Conservation (phyloP, 208 protist genomes). For the Borovskyia barvae region DNA sequence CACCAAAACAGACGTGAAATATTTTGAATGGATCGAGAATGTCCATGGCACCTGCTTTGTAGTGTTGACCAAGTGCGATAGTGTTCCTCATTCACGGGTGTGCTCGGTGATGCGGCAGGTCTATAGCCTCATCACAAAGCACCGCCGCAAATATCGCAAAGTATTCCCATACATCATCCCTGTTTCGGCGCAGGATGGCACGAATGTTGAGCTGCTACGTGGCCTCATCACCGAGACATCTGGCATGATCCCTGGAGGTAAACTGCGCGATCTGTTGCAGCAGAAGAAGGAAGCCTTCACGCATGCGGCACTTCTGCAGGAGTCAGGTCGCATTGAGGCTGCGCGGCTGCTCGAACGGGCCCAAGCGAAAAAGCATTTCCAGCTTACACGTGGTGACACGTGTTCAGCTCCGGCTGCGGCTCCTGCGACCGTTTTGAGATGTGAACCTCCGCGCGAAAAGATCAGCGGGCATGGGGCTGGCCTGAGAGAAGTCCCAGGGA, state of each 20-base stretch:
- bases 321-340: slow-evolving; percentile 50
- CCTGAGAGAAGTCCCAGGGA: too few species aligned
- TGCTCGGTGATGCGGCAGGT: slow-evolving; percentile 89
- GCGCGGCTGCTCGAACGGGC: slow-evolving; percentile 39
- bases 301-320: slow-evolving; percentile 46
- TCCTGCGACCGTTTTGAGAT: not conserved
- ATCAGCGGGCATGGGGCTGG: too few species aligned
- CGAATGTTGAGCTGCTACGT: slow-evolving; percentile 83
- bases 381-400: slow-evolving; percentile 1
- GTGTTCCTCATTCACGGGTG: slow-evolving; percentile 82
- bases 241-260: slow-evolving; percentile 81
- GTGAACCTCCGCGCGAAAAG: too few species aligned
- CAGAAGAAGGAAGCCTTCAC: slow-evolving; percentile 44
- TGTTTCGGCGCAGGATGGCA: slow-evolving; percentile 76
- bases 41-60: slow-evolving; percentile 87
- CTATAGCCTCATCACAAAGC: slow-evolving; percentile 81
- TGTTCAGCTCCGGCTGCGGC: not conserved
- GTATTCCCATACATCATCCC: slow-evolving; percentile 88
- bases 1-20: slow-evolving; percentile 86
- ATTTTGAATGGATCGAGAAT: slow-evolving; percentile 89
- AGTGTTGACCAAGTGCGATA: slow-evolving; percentile 90
- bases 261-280: slow-evolving; percentile 68
- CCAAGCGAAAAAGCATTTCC: slow-evolving; percentile 44
- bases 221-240: slow-evolving; percentile 87
- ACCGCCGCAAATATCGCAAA: slow-evolving; percentile 84